These are phyloP conservation scores for Usnea hakonensis DNA, from an alignment of 495 filamentous ascomycete genomes.

Conservation along the genomic window DNA sequence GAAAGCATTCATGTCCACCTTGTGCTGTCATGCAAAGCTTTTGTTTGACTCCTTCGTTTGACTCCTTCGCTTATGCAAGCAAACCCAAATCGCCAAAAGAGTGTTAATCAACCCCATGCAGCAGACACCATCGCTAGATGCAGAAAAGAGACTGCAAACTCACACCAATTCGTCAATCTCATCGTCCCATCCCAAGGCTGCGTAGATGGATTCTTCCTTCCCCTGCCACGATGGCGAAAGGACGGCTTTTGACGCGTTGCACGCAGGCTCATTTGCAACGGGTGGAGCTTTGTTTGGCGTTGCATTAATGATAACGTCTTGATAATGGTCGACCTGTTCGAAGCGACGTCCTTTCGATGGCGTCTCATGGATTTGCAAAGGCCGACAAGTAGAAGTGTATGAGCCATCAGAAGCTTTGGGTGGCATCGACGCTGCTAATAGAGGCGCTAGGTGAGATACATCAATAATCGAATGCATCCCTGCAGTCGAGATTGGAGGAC, in stretches of 20 bases:
- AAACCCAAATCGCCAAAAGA: not conserved
- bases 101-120: no score
- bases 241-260: constrained; percentile 3
- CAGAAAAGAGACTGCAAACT: constrained; percentile 5
- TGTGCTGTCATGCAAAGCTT: not conserved
- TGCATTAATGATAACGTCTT: constrained; percentile 16
- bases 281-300: constrained; percentile 23
- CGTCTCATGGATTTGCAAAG: not conserved
- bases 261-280: constrained; percentile 19
- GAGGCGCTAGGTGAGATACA: not conserved
- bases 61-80: not conserved
- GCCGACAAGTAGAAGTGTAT: not conserved
- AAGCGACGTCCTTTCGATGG: not conserved
- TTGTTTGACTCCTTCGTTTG: not conserved
- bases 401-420: not conserved
- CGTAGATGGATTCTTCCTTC: constrained; percentile 53
- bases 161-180: constrained; percentile 44
- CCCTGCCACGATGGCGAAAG: not conserved
- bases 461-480: not conserved
- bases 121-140: constrained; percentile 16
- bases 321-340: not conserved
- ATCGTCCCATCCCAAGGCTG: constrained; percentile 72
- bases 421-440: not conserved
- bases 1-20: not conserved
- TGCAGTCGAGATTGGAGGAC: constrained; percentile 21